A percentile compares a stretch with the other conserved stretches of the same genome.
Evolutionary conservation across 768 basidiomycete genomes (phyloP).

Genomic region (Leccinum boreale): DNA sequence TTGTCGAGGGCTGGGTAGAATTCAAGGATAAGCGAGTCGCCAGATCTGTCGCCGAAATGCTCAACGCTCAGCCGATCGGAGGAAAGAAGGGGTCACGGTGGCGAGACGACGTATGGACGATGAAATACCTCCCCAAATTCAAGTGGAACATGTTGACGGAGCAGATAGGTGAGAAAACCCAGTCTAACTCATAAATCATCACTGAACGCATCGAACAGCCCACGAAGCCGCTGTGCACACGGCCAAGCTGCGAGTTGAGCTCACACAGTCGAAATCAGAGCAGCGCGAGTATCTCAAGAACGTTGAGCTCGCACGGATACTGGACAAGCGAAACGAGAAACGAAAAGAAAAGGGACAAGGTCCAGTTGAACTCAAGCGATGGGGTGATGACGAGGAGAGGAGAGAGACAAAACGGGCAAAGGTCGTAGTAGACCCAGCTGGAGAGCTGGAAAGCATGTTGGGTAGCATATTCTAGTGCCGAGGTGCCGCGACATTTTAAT

Average conservation of each 20-base stretch:
- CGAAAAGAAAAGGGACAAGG: conserved; percentile 58
- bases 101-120: conserved; percentile 98
- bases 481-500: conserved; percentile 11
- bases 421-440: not conserved
- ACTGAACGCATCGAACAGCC: conserved; percentile 46
- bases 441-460: conserved; percentile 43
- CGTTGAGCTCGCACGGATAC: conserved; percentile 85
- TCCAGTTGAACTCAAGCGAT: conserved; percentile 30
- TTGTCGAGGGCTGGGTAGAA: conserved; percentile 97
- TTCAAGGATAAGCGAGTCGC: conserved; percentile 94
- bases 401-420: conserved; percentile 17
- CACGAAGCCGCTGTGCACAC: conserved; percentile 89
- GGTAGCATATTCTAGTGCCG: conserved; percentile 48
- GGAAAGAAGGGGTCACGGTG: conserved; percentile 88
- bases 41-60: conserved; percentile 86
- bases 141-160: conserved; percentile 99
- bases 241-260: conserved; percentile 87
- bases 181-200: not conserved
- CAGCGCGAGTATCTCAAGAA: conserved; percentile 92
- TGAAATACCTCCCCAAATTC: conserved; percentile 97
- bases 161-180: conserved; percentile 81
- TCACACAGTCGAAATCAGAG: conserved; percentile 83
- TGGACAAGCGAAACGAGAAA: conserved; percentile 76
- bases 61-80: conserved; percentile 94
- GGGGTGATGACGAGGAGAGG: conserved; percentile 3